Evolutionary conservation across 202 grass and related monocot species (phyloP), one percentile per base, ranked within the genome.

Genomic region (Setaria italica): DNA sequence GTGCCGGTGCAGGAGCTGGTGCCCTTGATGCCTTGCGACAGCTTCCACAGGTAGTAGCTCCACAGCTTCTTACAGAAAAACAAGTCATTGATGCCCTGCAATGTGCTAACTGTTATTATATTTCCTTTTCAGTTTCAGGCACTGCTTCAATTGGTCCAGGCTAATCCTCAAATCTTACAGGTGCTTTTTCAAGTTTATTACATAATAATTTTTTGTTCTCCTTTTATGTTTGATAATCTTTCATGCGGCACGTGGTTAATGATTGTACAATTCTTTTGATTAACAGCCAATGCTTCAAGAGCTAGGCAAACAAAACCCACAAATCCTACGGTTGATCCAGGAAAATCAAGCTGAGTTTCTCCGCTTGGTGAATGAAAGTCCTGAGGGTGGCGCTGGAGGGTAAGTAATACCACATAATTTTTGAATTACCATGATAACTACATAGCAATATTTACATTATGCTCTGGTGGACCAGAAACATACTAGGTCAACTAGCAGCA

Each of bases 91-190:
- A 75, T 62, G 19, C 47, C 63, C 33, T 79, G 51, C 46, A 79
- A 19, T 79, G 43, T 53, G 45, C 80, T 80, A 80, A 87, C 32
- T 42, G 33, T 32, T 83, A 17, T 33, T 78, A 46, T 50, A 63
- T 88, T 51, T 84, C 34, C 51, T 85, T 62, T 10, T 66, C 87
- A 99, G 97, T 99, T 99, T 83, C 97, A 94, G 85, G 93, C 94
- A 53, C 71, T 99, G 68, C 88, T 94, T 74, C 80, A 89, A 58
- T 75, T 99, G 90, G 93, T 99, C 75, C 97, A 99, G 87, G 84
- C 97, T 20, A 99, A 99, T 85, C 97, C 97, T 72, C 97, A 99
- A 87, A 99, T 99, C 73, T 75, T 99, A 76, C 97, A 99, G 97
- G 97, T 99, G 42, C 48, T 62, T n/a, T 54, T 67, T 65, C 51